phyloP scores from a whole-genome alignment of 306 rosid species.

The Vigna trinervia region DNA sequence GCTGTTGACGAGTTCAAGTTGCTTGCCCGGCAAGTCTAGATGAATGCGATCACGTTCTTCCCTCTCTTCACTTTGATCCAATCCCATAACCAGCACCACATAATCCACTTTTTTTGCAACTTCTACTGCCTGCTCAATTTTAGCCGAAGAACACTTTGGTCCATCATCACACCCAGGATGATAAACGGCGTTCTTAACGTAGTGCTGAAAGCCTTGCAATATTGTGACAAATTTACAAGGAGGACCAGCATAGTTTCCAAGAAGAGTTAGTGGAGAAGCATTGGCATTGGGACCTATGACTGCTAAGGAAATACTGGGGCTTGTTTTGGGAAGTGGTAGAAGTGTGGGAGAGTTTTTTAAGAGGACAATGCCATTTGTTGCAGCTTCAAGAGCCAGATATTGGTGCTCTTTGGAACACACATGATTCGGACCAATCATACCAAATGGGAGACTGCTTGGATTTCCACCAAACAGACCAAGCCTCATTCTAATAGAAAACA shows the following conservation, averaged over 20 bases:
- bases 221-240: conserved; percentile 73
- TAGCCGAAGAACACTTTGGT: conserved; percentile 62
- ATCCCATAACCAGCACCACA: conserved; percentile 84
- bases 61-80: conserved; percentile 81
- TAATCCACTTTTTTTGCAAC: conserved; percentile 65
- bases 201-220: conserved; percentile 64
- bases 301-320: conserved; percentile 61
- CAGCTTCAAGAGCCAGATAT: conserved; percentile 83
- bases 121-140: conserved; percentile 60
- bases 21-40: conserved; percentile 79
- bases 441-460: conserved; percentile 62
- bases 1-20: conserved; percentile 60
- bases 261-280: conserved; percentile 56
- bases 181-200: conserved; percentile 55
- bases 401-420: conserved; percentile 77
- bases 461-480: conserved; percentile 81
- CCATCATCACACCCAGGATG: conserved; percentile 72
- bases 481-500: conserved; percentile 80
- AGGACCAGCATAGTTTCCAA: conserved; percentile 85
- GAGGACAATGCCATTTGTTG: conserved; percentile 86
- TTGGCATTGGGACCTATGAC: conserved; percentile 90
- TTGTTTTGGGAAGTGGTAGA: conserved; percentile 74
- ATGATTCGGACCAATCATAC: conserved; percentile 66
- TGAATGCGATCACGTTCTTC: conserved; percentile 73
- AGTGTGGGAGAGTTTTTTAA: conserved; percentile 71